Percentiles rank a stretch among this genome's conserved stretches.
Conservation (phyloP, 225 moss, liverwort and hornwort species). For the Physcomitrium patens region DNA sequence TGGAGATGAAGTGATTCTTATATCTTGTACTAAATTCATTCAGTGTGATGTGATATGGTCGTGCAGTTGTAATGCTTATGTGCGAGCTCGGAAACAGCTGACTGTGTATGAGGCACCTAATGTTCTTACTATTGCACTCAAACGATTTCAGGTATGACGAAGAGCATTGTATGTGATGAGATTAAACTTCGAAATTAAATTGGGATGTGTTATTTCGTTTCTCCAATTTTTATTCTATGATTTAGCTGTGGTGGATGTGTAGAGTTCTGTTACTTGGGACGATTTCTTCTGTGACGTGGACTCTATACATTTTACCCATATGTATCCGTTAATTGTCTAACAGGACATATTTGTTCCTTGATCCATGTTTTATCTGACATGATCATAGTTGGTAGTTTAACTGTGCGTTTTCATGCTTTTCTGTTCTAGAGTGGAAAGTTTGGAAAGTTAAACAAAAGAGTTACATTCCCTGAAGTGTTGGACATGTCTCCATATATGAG, state of each 20-base stretch:
- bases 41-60: not conserved
- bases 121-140: slow-evolving; percentile 86
- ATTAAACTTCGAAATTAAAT: not conserved
- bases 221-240: too few relatives aligned
- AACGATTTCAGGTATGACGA: slow-evolving; percentile 80
- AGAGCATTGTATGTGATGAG: too few relatives aligned
- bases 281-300: too few relatives aligned
- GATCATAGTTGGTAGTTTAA: not conserved
- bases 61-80: slow-evolving; percentile 84
- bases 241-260: too few relatives aligned
- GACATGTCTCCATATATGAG: slow-evolving; percentile 86
- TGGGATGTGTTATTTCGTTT: not conserved
- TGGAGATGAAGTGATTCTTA: too few relatives aligned
- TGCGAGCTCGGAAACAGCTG: slow-evolving; percentile 79
- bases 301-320: too few relatives aligned
- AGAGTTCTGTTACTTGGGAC: too few relatives aligned
- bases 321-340: too few relatives aligned
- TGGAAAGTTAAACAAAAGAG: slow-evolving; percentile 96
- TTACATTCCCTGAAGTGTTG: slow-evolving; percentile 76
- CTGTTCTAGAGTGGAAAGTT: slow-evolving; percentile 85
- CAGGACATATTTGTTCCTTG: too few relatives aligned
- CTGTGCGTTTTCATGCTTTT: not conserved
- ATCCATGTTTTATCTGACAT: not conserved
- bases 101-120: slow-evolving; percentile 86
- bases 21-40: not conserved